Base-by-base conservation (phyloP, 768 basidiomycete species). In the Amanita rubescens region DNA sequence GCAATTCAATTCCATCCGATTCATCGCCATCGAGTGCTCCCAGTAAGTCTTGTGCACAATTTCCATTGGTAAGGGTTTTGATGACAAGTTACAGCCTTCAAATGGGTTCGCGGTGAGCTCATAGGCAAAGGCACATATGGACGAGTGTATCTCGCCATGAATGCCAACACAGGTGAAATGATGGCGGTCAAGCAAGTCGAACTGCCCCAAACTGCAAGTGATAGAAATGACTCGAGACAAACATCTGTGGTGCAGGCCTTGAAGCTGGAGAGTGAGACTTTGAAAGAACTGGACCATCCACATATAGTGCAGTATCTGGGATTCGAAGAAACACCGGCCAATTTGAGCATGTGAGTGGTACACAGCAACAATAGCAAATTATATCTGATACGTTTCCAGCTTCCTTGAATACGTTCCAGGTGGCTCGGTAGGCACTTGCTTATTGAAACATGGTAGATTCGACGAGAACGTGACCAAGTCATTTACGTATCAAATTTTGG, bases 101-200 rank as follows among this genome's bases (percentile, higher is more conserved):
- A 94, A 65, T 98, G 96, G 96, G 90, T 97, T 35, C 87, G 95
- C 61, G 96, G 96, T 49, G 94, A 97, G 69, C 77, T 98, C 34
- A 97, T 99, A 57, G 96, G 96, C 30, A 92, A 90, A 64, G 96
- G 96, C 22, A 94, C 94, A 11, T 99, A 94, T 62, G 96, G 96
- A 11, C 83, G 90, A 39, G 96, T 99, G 25, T 99, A 97, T 63
- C 81, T 98, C 51, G 96, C 92, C 15, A 74, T 98, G 55, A 98
- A 98, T 65, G 92, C 90, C 30, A 94, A 91, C 3, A 95, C 94
- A 0, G 94, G 94, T 54, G 94, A 98, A 70, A 95, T 97, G 91
- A 94, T 98, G 62, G 96, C 96, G 15, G 96, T 99, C 58, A 99
- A 99, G 70, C 96, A 98, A 69, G 96, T 99, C 44, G 96, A 98